A percentile compares a stretch with the other conserved stretches of the same genome.
Conservation (phyloP, 176 grass and related monocot species). For the Eleusine indica region DNA sequence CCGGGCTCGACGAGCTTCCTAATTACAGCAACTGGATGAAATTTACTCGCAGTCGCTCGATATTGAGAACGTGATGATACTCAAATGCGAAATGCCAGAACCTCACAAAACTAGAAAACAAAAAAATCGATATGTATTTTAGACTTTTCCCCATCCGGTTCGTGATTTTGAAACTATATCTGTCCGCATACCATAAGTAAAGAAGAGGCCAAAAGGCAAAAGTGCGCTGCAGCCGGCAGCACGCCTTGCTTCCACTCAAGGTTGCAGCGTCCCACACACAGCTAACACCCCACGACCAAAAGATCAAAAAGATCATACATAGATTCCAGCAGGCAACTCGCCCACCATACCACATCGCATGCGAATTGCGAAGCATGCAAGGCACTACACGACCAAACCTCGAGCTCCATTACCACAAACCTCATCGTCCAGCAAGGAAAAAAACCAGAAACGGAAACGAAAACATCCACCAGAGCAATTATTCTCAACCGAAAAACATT, state of each 20-base stretch:
- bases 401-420: not conserved
- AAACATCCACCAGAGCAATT: not conserved
- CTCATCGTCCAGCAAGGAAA: constrained; percentile 12
- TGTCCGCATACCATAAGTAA: not conserved
- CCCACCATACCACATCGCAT: constrained; percentile 39
- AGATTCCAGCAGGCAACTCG: constrained; percentile 34
- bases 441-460: not conserved
- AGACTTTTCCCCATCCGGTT: not conserved
- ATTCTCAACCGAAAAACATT: not conserved
- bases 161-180: not conserved
- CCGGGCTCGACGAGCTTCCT: not conserved
- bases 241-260: constrained; percentile 58
- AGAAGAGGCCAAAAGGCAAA: constrained; percentile 31
- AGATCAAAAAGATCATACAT: constrained; percentile 6
- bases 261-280: constrained; percentile 25
- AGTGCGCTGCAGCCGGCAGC: constrained; percentile 42
- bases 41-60: too few relatives aligned
- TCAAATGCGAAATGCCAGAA: too few relatives aligned
- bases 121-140: too few relatives aligned
- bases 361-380: constrained; percentile 33
- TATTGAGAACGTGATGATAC: too few relatives aligned
- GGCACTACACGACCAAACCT: constrained; percentile 31
- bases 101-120: too few relatives aligned
- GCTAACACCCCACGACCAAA: constrained; percentile 44
- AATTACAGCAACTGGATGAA: too few relatives aligned